Evolutionary conservation across 192 early-diverging fungal genomes (phyloP).

Genomic region (Polychytrium aggregatum): DNA sequence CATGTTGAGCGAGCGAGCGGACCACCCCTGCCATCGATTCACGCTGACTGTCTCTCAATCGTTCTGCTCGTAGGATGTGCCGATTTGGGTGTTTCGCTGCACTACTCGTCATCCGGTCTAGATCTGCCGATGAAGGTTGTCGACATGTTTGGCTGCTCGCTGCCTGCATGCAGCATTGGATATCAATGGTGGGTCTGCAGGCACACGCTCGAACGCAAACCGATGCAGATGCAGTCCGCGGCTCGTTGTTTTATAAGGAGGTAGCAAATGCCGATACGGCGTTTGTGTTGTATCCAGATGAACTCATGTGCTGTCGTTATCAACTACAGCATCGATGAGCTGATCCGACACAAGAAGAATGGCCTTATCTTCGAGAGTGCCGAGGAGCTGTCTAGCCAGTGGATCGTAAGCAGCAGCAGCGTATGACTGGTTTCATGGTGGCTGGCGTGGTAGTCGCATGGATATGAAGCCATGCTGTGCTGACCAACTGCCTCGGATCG

Average conservation of each 20-base stretch:
- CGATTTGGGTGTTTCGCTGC: conserved; percentile 86
- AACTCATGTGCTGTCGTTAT: background rate
- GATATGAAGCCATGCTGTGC: no score
- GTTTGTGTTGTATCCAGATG: background rate
- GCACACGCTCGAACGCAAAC: background rate
- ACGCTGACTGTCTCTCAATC: no score
- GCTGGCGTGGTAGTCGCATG: no score
- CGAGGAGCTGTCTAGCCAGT: conserved; percentile 46
- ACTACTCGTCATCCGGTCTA: conserved; percentile 88
- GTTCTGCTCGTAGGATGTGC: conserved; percentile 68
- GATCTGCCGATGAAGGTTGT: conserved; percentile 98
- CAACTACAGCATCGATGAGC: conserved; percentile 40
- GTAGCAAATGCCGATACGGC: conserved; percentile 1
- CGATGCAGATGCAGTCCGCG: no score
- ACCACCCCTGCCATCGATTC: no score
- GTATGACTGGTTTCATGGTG: no score
- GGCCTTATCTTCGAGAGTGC: conserved; percentile 54
- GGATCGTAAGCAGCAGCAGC: conserved; percentile 55
- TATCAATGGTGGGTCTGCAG: conserved; percentile 11
- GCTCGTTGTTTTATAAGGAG: no score
- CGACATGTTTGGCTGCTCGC: conserved; percentile 94
- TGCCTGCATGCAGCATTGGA: conserved; percentile 70
- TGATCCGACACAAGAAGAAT: conserved; percentile 50
- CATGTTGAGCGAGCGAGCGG: no score
- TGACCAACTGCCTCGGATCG: no score